These are phyloP conservation scores for Suhomyces bokatorum DNA, from an alignment of 1,139 yeast genomes.

Conservation along the genomic window DNA sequence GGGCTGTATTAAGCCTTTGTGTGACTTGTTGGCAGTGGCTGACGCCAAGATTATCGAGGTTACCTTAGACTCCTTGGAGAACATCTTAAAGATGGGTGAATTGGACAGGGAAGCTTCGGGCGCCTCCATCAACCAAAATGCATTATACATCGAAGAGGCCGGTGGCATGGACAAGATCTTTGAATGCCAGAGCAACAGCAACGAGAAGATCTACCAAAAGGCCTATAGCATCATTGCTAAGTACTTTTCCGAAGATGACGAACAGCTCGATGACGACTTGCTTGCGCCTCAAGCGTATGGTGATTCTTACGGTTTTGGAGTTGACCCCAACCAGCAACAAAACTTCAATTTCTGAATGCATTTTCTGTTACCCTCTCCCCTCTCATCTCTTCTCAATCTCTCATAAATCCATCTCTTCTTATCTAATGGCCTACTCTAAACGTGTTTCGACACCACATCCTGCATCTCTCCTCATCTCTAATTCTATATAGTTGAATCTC, in stretches of 20 bases:
- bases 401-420: slow-evolving; percentile 7
- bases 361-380: not conserved
- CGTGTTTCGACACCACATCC: slow-evolving; percentile 1
- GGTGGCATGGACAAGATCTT: slow-evolving; percentile 98
- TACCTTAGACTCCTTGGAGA: slow-evolving; percentile 91
- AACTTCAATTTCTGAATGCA: slow-evolving; percentile 40
- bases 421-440: slow-evolving; percentile 7
- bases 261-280: slow-evolving; percentile 69
- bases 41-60: slow-evolving; percentile 94
- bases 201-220: slow-evolving; percentile 89
- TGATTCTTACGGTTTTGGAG: slow-evolving; percentile 86
- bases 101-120: slow-evolving; percentile 80
- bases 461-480: slow-evolving; percentile 14
- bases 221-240: slow-evolving; percentile 88
- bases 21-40: slow-evolving; percentile 85
- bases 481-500: slow-evolving; percentile 7
- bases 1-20: slow-evolving; percentile 96
- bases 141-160: slow-evolving; percentile 92
- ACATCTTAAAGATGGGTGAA: slow-evolving; percentile 92
- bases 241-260: slow-evolving; percentile 85
- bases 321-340: slow-evolving; percentile 47
- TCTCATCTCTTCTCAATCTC: slow-evolving; percentile 6
- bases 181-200: slow-evolving; percentile 88
- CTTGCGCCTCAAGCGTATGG: slow-evolving; percentile 83
- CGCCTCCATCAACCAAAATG: slow-evolving; percentile 74